Evolutionary conservation across 495 filamentous ascomycete genomes (phyloP).

Genomic region (Talaromyces adpressus): DNA sequence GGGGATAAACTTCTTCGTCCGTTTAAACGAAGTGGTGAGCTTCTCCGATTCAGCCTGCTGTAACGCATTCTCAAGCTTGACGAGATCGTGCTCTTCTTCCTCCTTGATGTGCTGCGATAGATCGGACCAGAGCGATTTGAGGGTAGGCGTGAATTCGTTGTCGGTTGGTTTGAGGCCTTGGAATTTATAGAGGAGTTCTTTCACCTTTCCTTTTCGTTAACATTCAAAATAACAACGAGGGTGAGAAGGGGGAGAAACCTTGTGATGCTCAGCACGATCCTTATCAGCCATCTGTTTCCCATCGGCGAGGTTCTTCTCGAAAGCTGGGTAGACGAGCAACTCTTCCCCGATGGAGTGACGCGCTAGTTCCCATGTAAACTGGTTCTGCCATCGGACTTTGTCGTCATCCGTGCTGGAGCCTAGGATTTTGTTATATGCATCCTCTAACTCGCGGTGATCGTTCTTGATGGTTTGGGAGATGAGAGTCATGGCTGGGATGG

Average conservation of each 20-base stretch:
- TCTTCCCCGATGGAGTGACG: constrained; percentile 62
- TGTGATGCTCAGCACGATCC: constrained; percentile 52
- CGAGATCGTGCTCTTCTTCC: constrained; percentile 51
- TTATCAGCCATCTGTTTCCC: constrained; percentile 49
- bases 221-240: no score
- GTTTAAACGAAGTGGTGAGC: constrained; percentile 45
- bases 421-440: constrained; percentile 51
- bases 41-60: constrained; percentile 26
- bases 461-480: constrained; percentile 47
- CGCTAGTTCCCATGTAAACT: constrained; percentile 66
- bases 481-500: constrained; percentile 7
- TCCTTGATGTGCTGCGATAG: constrained; percentile 53
- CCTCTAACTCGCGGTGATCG: constrained; percentile 58
- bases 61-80: constrained; percentile 42
- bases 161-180: constrained; percentile 44
- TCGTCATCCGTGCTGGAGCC: constrained; percentile 29
- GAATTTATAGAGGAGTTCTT: constrained; percentile 53
- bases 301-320: constrained; percentile 50
- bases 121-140: constrained; percentile 44
- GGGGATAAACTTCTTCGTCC: constrained; percentile 57
- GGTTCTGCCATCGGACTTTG: constrained; percentile 48
- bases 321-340: constrained; percentile 60
- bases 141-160: constrained; percentile 40
- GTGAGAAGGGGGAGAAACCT: constrained; percentile 20
- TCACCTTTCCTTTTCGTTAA: no score